These are phyloP conservation scores for Podila epicladia DNA, from an alignment of 192 early-diverging fungal genomes.

Conservation along the genomic window DNA sequence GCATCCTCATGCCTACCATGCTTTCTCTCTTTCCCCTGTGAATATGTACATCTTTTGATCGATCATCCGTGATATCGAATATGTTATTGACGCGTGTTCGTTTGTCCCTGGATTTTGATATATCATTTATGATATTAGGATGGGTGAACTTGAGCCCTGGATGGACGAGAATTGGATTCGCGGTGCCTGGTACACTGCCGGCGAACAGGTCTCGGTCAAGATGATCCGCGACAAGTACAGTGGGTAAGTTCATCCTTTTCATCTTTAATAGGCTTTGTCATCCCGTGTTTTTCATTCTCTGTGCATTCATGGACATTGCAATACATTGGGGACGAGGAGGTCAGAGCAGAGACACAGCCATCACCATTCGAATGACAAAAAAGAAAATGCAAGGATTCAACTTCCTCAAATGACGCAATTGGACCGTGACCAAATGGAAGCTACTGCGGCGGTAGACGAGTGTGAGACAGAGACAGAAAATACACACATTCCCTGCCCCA, in stretches of 20 bases:
- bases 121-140: conserved; percentile 61
- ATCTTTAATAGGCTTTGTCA: neutral
- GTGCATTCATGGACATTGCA: neutral
- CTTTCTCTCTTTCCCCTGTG: neutral
- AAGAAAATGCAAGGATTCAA: no score
- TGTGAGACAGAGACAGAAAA: no score
- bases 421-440: no score
- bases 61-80: neutral
- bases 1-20: neutral
- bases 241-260: conserved; percentile 59
- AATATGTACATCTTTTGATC: neutral
- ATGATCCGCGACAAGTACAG: conserved; percentile 94
- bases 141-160: conserved; percentile 97
- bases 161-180: conserved; percentile 96
- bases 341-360: no score
- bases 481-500: no score
- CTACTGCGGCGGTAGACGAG: no score
- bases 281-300: conserved; percentile 1
- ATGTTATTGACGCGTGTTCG: no score
- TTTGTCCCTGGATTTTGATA: no score
- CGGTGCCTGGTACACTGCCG: conserved; percentile 84
- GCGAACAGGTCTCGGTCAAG: conserved; percentile 91
- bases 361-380: no score
- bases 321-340: no score
- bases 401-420: no score